Conservation (phyloP, 768 basidiomycete species). For the Strobilomyces dryophilus region DNA sequence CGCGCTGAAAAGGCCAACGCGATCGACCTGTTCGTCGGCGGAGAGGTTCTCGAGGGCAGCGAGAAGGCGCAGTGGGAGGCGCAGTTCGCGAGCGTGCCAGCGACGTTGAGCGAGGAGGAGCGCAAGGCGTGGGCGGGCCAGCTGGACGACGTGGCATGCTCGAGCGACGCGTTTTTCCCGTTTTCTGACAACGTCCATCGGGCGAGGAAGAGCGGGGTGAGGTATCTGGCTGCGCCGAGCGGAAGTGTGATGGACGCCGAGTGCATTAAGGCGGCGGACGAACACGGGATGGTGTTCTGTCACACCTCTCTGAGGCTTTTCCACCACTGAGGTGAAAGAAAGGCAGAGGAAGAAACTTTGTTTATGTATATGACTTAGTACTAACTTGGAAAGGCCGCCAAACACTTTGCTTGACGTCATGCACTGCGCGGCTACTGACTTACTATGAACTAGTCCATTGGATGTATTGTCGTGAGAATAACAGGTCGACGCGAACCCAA, state of each 20-base stretch:
- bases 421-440: no score
- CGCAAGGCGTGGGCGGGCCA: slow-evolving; percentile 67
- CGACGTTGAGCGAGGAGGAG: slow-evolving; percentile 63
- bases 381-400: no score
- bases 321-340: slow-evolving; percentile 57
- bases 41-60: slow-evolving; percentile 81
- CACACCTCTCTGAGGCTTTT: slow-evolving; percentile 87
- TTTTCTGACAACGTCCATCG: slow-evolving; percentile 98
- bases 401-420: no score
- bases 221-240: slow-evolving; percentile 85
- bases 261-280: slow-evolving; percentile 95
- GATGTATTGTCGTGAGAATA: no score
- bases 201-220: slow-evolving; percentile 86
- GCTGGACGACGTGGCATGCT: slow-evolving; percentile 86
- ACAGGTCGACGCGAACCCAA: no score
- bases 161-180: slow-evolving; percentile 99
- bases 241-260: slow-evolving; percentile 98
- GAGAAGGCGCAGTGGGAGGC: slow-evolving; percentile 91
- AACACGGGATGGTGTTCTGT: slow-evolving; percentile 86
- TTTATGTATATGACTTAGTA: background rate
- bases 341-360: background rate
- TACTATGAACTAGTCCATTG: no score
- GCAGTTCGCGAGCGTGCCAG: slow-evolving; percentile 72
- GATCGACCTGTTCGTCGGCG: slow-evolving; percentile 93
- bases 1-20: slow-evolving; percentile 98